Base-by-base conservation (phyloP, 2,329 filamentous ascomycete genomes). In the Neoarthrinium moseri region DNA sequence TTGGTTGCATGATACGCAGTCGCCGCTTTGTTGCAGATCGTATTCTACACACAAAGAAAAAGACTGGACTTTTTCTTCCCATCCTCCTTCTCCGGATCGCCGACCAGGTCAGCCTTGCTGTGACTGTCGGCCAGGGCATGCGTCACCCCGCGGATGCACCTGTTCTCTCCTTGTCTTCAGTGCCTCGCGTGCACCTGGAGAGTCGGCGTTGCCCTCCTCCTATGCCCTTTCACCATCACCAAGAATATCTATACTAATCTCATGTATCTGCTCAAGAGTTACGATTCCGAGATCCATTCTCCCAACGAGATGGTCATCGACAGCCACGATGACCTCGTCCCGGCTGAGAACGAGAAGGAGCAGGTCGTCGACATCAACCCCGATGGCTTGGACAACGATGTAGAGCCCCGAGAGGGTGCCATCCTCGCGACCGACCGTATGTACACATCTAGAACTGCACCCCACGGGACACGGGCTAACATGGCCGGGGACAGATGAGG, bases 401-500 rank as follows among this genome's bases (percentile, higher is more conserved):
- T 62, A 46, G 76, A 78, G 43, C 65, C 69, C 52, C 66, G 71
- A 35, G 71, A 76, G 52, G 73, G 74, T 49, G 57, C 71, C 36
- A 70, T 75, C 30, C 57, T 75, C 48, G 78, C 78, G 23, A 77
- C 64, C 58, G 78, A 82, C 55, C 69, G 78, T 81, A 67, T 53
- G 77, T 72, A 30, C 26, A 29, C 26, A 29, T n/a, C 26, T 29
- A 38, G 27, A 40, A 43, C 29, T 38, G 17, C 30, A 24, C 34
- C 37, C 4, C 20, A 36, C 44, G n/a, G n/a, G 17, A 24, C 38
- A 13, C 21, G 23, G n/a, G 49, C 60, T 68, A 53, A 67, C 56
- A 47, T 34, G 43, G 7, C 45, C 42, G 45, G 45, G 47, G 55
- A 45, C 59, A 91, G 87, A 83, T 69, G 88, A 95, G 55, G 87